Conservation (phyloP, 75 land plant species). For the Chamaecyparis obtusa region DNA sequence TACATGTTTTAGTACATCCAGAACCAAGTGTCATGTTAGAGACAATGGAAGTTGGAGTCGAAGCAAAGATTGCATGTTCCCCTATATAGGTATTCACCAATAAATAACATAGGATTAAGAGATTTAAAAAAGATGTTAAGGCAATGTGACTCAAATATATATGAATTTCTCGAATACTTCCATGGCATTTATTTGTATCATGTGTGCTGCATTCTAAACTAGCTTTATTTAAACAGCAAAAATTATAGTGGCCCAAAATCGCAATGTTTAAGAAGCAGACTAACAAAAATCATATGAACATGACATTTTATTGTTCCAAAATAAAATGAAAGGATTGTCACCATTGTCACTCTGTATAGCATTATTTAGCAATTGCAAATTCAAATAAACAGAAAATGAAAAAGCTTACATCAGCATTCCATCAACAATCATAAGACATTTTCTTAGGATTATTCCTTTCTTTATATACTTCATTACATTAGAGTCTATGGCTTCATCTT, state of each 20-base stretch:
- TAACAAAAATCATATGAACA: neutral
- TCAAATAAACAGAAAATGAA: neutral
- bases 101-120: neutral
- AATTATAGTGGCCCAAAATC: neutral
- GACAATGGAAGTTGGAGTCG: conserved; percentile 45
- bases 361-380: neutral
- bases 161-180: neutral
- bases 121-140: neutral
- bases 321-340: neutral
- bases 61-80: conserved; percentile 68
- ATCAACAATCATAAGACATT: neutral
- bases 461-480: neutral
- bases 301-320: neutral
- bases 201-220: neutral
- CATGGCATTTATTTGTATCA: neutral
- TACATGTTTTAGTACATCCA: conserved; percentile 70
- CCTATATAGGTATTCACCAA: conserved; percentile 39
- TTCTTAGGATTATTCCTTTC: neutral
- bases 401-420: neutral
- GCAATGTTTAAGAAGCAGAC: neutral
- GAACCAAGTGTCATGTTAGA: conserved; percentile 64
- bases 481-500: neutral
- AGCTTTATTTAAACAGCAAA: neutral
- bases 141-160: neutral
- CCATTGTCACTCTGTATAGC: neutral